phyloP scores from a whole-genome alignment of 2,329 filamentous ascomycete species.

The Diplocarpon rosae region DNA sequence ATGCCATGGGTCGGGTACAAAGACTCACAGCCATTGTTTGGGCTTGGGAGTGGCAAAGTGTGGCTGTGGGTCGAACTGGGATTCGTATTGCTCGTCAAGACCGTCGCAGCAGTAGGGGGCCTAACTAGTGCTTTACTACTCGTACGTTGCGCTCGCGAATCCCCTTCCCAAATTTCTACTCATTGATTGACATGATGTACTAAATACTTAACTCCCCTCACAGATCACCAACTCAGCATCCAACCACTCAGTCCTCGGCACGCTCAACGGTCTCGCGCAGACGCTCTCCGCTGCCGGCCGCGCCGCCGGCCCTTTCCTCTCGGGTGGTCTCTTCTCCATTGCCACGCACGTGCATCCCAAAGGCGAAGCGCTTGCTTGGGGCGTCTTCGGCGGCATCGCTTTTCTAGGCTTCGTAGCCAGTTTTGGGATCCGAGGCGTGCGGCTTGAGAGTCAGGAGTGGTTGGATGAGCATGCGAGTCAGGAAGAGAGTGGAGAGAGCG shows the following conservation, averaged over 20 bases:
- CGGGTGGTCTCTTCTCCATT: constrained; percentile 75
- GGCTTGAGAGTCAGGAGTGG: constrained; percentile 47
- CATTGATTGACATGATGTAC: too few species aligned
- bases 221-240: constrained; percentile 91
- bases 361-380: constrained; percentile 78
- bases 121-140: constrained; percentile 81
- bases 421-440: constrained; percentile 59
- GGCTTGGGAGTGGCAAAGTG: constrained; percentile 48
- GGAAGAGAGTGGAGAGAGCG: constrained; percentile 14
- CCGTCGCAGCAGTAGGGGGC: constrained; percentile 81
- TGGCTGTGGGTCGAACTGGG: constrained; percentile 79
- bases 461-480: constrained; percentile 16
- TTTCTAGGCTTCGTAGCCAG: constrained; percentile 72
- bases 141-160: constrained; percentile 38
- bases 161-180: too few species aligned
- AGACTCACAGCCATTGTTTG: constrained; percentile 43
- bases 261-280: constrained; percentile 87
- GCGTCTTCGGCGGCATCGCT: constrained; percentile 73
- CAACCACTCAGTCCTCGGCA: constrained; percentile 74
- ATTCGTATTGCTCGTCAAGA: constrained; percentile 72
- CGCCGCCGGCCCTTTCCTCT: constrained; percentile 78
- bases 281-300: constrained; percentile 85
- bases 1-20: constrained; percentile 87
- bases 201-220: not conserved
- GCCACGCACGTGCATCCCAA: constrained; percentile 63